Base-by-base conservation (phyloP, 2,329 filamentous ascomycete species). In the Trichoderma lentiforme region DNA sequence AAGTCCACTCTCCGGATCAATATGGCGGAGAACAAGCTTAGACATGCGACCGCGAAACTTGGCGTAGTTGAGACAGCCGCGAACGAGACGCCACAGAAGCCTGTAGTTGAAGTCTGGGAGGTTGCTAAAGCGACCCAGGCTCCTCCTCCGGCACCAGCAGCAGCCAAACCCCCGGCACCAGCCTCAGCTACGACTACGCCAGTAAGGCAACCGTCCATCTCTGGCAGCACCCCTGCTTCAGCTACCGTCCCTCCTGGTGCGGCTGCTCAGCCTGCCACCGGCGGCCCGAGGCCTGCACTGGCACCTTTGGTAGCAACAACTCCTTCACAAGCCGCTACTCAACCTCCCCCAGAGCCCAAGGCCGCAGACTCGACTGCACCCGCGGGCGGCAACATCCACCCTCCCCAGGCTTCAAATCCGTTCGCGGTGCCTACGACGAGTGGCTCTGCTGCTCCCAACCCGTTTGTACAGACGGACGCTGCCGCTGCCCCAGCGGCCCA, bases 51-150 rank as follows among this genome's bases (percentile, higher is more conserved):
- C 65, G 92, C 91, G 5, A 97, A 96, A 83, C 83, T 97, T 36
- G 87, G 88, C 1, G 89, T 96, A 1, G 92, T 98, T 4, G 88
- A 94, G 77, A 92, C 90, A 61, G 95, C 95, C 14, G 94, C 92
- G 0, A 87, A 86, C n/a, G 92, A 97, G 62, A 98, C 95, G 0
- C 95, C 95, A 0, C 87, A 95, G 76, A 91, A 90, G 79, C 89
- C 94, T 0, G 94, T 98, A 4, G 88, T 85, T 11, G 94, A 98
- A 81, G 95, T 98, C 0, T 98, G 93, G 93, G 90, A 92, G 74
- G 84, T 93, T 69, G 94, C 92, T 0, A 95, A 95, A 81, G 85
- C 68, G 24, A 78, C 81, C 26, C 79, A 80, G 53, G 75, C 80
- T 18, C 75, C 78, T n/a, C 77, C 78, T 5, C 74, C 77, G 21